Base-by-base conservation (phyloP, 805 yeast genomes). In the Yamadazyma paraphyllophila region DNA sequence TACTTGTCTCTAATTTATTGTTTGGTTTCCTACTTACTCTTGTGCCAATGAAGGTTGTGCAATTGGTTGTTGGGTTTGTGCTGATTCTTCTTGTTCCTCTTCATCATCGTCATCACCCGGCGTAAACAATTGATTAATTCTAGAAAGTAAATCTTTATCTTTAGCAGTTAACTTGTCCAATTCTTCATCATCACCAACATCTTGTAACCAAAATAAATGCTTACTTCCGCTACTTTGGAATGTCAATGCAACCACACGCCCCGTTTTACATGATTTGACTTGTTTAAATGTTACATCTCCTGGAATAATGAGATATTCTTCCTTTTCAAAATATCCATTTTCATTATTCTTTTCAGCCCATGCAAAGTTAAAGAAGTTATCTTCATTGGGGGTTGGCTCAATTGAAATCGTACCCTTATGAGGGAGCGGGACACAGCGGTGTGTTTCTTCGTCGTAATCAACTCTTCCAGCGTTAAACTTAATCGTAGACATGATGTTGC, bases 221-320 rank as follows among this genome's bases (percentile, higher is more conserved):
- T 70, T 76, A 31, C 83, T 82, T 40, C 86, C 85, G 24, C 88
- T 77, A 47, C 82, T 73, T 53, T 74, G 69, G 61, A 84, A 84
- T 48, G 78, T 76, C 64, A 85, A 73, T 17, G 83, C 82, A 53
- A 81, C 83, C 12, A 89, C 90, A 49, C 96, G 73, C 12, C 96
- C 96, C 0, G 89, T 78, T 36, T 67, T 76, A 63, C 95, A 85
- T 25, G 87, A 79, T 41, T 73, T 63, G 36, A 87, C 80, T 44
- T 79, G 86, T 50, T 78, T 77, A 81, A 90, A 87, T 36, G 83
- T 79, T 43, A 86, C 92, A 58, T 89, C 96, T 1, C 95, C 96
- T 0, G 95, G 94, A 54, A 88, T 82, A 36, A 88, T 78, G 52
- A 88, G 70, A 47, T 87, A 71, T 52, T 83, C 90, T 44, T 81